phyloP scores from a whole-genome alignment of 371 early-diverging fungal genomes.

The Polyrhizophydium stewartii region DNA sequence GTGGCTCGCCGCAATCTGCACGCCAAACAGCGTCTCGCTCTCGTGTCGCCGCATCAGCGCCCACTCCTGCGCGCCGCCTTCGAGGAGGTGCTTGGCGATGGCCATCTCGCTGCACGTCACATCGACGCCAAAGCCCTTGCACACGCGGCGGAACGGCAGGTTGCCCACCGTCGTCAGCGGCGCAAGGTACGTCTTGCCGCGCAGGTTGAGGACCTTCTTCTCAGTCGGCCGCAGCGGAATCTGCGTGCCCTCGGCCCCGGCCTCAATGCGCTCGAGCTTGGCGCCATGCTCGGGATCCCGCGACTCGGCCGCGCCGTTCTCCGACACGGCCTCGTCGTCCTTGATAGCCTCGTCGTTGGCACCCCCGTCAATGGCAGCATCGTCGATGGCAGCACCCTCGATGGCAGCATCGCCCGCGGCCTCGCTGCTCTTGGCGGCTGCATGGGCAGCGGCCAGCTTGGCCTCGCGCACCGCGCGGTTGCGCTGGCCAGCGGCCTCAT shows the following conservation, averaged over 20 bases:
- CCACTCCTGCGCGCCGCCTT: conserved; percentile 78
- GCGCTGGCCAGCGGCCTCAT: not conserved
- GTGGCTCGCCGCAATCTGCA: conserved; percentile 58
- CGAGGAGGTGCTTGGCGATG: conserved; percentile 31
- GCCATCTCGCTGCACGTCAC: conserved; percentile 98
- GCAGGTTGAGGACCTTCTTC: conserved; percentile 60
- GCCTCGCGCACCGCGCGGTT: not conserved
- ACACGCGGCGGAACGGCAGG: conserved; percentile 91
- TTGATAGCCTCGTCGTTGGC: not conserved
- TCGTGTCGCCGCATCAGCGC: conserved; percentile 83
- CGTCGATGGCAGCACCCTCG: not conserved
- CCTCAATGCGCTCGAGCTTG: conserved; percentile 1
- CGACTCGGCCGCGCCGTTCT: not conserved
- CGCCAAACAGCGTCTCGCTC: conserved; percentile 90
- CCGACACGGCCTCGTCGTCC: not conserved
- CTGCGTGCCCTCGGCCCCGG: not conserved
- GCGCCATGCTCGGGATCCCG: not conserved
- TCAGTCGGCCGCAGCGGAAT: conserved; percentile 14
- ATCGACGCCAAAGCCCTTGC: conserved; percentile 91
- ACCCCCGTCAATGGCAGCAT: not conserved
- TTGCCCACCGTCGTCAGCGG: conserved; percentile 98
- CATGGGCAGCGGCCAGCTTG: not conserved
- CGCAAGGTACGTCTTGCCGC: conserved; percentile 89
- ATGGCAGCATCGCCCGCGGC: not conserved
- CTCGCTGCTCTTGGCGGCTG: not conserved